Evolutionary conservation across 805 yeast species (phyloP).

Genomic region (Candida schatavii): DNA sequence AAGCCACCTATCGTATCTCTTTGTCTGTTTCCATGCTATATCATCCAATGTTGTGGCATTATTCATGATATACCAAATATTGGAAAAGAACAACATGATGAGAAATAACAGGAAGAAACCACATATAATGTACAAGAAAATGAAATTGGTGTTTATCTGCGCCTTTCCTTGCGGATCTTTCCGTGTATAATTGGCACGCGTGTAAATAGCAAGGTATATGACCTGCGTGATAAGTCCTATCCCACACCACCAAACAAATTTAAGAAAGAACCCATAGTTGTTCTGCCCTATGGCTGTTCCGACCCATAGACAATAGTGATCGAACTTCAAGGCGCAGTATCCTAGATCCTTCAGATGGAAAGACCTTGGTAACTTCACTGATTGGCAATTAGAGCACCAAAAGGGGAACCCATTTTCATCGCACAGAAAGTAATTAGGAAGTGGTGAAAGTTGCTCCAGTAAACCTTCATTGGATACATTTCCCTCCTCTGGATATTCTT

Average conservation of each 20-base stretch:
- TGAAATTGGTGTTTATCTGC: conserved; percentile 44
- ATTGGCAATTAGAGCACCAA: conserved; percentile 69
- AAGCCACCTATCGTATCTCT: conserved; percentile 12
- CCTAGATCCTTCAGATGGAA: conserved; percentile 63
- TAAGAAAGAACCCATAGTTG: conserved; percentile 61
- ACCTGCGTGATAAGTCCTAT: conserved; percentile 30
- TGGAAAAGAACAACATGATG: conserved; percentile 39
- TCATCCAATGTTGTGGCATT: conserved; percentile 65
- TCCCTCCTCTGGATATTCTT: too few relatives aligned
- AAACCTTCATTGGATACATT: too few relatives aligned
- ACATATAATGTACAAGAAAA: conserved; percentile 44
- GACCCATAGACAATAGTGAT: conserved; percentile 81
- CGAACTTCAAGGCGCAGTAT: conserved; percentile 69
- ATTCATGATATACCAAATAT: conserved; percentile 40
- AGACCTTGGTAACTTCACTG: conserved; percentile 62
- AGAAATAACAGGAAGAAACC: conserved; percentile 48
- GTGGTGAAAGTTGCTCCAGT: conserved; percentile 23
- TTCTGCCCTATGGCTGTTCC: conserved; percentile 68
- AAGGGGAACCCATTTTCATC: conserved; percentile 71
- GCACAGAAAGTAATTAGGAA: conserved; percentile 65
- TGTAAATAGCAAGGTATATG: conserved; percentile 22
- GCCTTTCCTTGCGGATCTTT: conserved; percentile 15
- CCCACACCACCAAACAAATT: conserved; percentile 42
- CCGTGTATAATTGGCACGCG: conserved; percentile 9
- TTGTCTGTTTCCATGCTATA: conserved; percentile 31